Conservation (phyloP, 2,329 filamentous ascomycete genomes). For the Fusarium aywerte region DNA sequence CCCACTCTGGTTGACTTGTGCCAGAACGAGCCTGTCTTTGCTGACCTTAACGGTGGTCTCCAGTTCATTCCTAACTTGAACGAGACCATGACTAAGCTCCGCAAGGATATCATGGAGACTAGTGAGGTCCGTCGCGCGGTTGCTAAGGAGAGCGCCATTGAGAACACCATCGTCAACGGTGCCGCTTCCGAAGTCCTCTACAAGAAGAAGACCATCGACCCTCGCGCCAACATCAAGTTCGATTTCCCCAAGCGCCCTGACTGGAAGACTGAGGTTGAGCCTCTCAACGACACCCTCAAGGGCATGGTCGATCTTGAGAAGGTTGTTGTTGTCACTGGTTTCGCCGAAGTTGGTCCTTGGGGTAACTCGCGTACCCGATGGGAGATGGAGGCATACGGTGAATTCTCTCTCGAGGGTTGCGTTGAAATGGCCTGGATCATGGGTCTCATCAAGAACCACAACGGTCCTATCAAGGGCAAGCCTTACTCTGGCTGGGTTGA, state of each 20-base stretch:
- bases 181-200: slow-evolving; percentile 92
- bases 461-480: slow-evolving; percentile 94
- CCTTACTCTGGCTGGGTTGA: slow-evolving; percentile 98
- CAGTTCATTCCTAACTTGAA: slow-evolving; percentile 98
- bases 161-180: slow-evolving; percentile 97
- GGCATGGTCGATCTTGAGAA: slow-evolving; percentile 99
- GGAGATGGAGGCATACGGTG: slow-evolving; percentile 98
- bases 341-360: slow-evolving; percentile 96
- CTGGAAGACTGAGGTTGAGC: slow-evolving; percentile 91
- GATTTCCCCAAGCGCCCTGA: slow-evolving; percentile 91
- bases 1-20: slow-evolving; percentile 94
- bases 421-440: slow-evolving; percentile 99
- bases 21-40: slow-evolving; percentile 94
- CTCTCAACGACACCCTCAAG: slow-evolving; percentile 87
- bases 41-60: slow-evolving; percentile 95
- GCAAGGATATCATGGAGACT: slow-evolving; percentile 94
- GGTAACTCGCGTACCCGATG: slow-evolving; percentile 97
- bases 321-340: slow-evolving; percentile 96
- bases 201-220: slow-evolving; percentile 92
- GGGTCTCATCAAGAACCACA: slow-evolving; percentile 99
- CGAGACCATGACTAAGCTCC: slow-evolving; percentile 89
- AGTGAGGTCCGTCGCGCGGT: slow-evolving; percentile 94
- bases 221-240: slow-evolving; percentile 97
- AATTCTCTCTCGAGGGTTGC: slow-evolving; percentile 97
- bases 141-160: slow-evolving; percentile 93